Evolutionary conservation across 208 protist species (phyloP).

Genomic region (Naegleria lovaniensis): DNA sequence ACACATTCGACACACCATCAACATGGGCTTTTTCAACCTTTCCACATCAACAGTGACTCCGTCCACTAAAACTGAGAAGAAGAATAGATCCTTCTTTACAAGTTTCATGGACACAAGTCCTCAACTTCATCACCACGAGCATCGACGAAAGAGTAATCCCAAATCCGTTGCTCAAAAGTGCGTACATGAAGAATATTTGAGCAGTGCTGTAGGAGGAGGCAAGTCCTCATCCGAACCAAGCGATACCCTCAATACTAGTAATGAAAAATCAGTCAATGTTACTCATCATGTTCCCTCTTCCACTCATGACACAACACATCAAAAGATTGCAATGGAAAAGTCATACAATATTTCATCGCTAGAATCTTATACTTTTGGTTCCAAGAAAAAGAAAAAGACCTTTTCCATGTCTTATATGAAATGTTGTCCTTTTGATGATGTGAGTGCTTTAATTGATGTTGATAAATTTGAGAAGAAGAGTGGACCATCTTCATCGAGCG

Average conservation of each 20-base stretch:
- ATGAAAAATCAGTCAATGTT: neutral
- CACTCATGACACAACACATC: neutral
- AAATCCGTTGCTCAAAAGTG: neutral
- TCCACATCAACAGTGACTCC: neutral
- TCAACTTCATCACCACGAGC: neutral
- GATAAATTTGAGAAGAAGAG: neutral
- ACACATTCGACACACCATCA: neutral
- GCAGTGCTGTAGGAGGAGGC: no score
- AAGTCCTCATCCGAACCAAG: no score
- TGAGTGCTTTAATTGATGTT: neutral
- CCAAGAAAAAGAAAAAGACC: neutral
- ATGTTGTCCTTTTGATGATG: neutral
- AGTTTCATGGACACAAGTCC: neutral
- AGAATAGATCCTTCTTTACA: neutral
- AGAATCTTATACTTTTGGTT: neutral
- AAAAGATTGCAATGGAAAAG: neutral
- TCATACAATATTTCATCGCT: neutral
- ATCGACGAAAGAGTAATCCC: neutral
- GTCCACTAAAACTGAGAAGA: neutral
- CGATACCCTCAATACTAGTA: neutral
- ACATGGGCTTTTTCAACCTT: neutral
- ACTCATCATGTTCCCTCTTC: neutral
- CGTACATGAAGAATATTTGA: neutral
- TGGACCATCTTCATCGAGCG: no score
- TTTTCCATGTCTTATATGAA: neutral